phyloP scores from a whole-genome alignment of 768 basidiomycete species.

The Tulasnella sp. region DNA sequence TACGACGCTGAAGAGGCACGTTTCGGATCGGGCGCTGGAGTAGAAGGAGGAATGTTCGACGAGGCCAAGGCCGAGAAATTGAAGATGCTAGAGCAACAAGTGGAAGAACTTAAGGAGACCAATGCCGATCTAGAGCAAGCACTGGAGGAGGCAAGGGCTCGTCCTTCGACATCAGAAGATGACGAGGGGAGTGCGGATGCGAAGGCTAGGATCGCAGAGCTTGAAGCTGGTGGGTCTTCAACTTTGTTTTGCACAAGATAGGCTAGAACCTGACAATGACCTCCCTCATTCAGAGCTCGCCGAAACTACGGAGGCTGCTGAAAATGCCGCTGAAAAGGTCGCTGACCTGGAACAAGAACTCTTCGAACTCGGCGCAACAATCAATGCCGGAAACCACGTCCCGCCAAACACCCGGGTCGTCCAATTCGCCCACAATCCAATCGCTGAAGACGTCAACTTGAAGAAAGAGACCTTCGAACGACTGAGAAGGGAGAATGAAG shows the following conservation, averaged over 20 bases:
- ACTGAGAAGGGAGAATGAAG: constrained; percentile 81
- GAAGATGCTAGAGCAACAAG: constrained; percentile 35
- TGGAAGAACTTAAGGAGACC: constrained; percentile 54
- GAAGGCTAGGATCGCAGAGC: constrained; percentile 37
- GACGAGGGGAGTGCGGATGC: constrained; percentile 43
- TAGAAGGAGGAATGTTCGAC: constrained; percentile 38
- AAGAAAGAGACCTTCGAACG: constrained; percentile 74
- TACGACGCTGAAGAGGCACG: constrained; percentile 61
- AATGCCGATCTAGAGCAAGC: constrained; percentile 54
- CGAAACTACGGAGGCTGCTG: constrained; percentile 42
- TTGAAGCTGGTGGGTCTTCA: constrained; percentile 28
- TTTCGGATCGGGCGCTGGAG: constrained; percentile 43
- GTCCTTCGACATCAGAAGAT: background rate
- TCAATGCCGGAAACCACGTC: constrained; percentile 75
- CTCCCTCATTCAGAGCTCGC: constrained; percentile 43
- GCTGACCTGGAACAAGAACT: constrained; percentile 75
- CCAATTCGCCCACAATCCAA: constrained; percentile 77
- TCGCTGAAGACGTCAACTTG: constrained; percentile 77
- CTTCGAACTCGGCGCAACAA: constrained; percentile 74
- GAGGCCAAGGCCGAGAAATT: constrained; percentile 35
- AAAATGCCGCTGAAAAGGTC: constrained; percentile 55
- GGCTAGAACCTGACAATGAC: background rate
- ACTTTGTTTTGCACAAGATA: background rate
- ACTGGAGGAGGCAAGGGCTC: constrained; percentile 41
- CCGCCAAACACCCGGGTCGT: constrained; percentile 65